Evolutionary conservation across 371 early-diverging fungal species (phyloP).

Genomic region (Phascolomyces articulosus): DNA sequence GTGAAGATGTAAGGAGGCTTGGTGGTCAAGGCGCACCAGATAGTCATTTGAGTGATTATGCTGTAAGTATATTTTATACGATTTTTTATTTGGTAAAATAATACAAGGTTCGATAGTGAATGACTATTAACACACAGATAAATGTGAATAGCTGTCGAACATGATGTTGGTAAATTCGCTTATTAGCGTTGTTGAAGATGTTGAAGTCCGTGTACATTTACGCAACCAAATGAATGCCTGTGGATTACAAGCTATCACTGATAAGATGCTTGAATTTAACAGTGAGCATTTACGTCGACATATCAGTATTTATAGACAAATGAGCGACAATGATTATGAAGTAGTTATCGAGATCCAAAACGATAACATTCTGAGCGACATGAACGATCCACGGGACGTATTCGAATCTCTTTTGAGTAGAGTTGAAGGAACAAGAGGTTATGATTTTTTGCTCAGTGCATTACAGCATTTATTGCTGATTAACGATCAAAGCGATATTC

Average conservation of each 20-base stretch:
- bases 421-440: constrained; percentile 77
- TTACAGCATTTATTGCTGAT: constrained; percentile 80
- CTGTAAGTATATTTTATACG: constrained; percentile 37
- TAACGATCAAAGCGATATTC: constrained; percentile 63
- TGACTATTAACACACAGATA: background rate
- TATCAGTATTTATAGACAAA: constrained; percentile 75
- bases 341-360: constrained; percentile 81
- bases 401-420: constrained; percentile 73
- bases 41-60: constrained; percentile 80
- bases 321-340: constrained; percentile 77
- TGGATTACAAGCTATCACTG: constrained; percentile 70
- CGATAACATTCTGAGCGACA: constrained; percentile 72
- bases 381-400: constrained; percentile 82
- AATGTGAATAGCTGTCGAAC: constrained; percentile 61
- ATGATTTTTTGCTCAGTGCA: constrained; percentile 78
- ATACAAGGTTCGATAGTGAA: no score
- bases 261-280: constrained; percentile 76
- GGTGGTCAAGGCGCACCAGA: constrained; percentile 63
- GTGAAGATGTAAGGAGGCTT: constrained; percentile 71
- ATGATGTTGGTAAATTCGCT: constrained; percentile 85
- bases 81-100: background rate
- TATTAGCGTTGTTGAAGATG: constrained; percentile 77
- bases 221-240: constrained; percentile 78
- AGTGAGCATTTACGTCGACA: constrained; percentile 76
- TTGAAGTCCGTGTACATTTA: constrained; percentile 76